Evolutionary conservation across 371 early-diverging fungal species (phyloP), one percentile per base, ranked within the genome.

Genomic region (Mucor circinelloides): DNA sequence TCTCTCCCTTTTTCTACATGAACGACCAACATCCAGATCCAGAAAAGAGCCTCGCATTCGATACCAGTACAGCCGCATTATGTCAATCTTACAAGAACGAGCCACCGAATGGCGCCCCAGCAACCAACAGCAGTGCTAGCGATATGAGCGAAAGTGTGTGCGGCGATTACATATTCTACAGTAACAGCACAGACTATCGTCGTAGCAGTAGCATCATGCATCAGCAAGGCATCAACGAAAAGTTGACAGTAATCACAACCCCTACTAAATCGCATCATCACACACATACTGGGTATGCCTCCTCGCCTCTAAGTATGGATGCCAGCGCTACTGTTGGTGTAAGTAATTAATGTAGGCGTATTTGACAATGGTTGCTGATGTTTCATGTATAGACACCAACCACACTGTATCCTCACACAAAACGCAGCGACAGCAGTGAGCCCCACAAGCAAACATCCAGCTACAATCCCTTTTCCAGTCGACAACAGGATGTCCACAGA

Each of bases 91-190:
- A 52, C 6, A 27, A 52, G 25, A 52, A 52, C 13, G 27, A 52
- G 4, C 52, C 4, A 4, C 27, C 52, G 25, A 7, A 13, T 7
- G 23, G 25, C 4, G 1, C 15, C 8, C n/a, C n/a, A n/a, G n/a
- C n/a, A n/a, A 27, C 27, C 23, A 52, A 27, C 27, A 46, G 46
- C 9, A 28, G 28, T 27, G 54, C 7, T 7, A 56, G 30, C n/a
- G 56, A 56, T 31, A n/a, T 56, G 56, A 56, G 56, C 6, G 56
- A 56, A 31, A 56, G 32, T 32, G 56, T 56, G 2, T 56, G 32
- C 31, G 56, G 32, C 2, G 56, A 32, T 19, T 31, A 56, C 19
- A 8, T 56, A 0, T 56, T 56, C 9, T 56, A 56, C 19, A 56
- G 32, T 3, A 32, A 56, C 32, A 56, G 56, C 10, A 32, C 56